Evolutionary conservation across 2,329 filamentous ascomycete genomes (phyloP).

Genomic region (Xylaria digitata): DNA sequence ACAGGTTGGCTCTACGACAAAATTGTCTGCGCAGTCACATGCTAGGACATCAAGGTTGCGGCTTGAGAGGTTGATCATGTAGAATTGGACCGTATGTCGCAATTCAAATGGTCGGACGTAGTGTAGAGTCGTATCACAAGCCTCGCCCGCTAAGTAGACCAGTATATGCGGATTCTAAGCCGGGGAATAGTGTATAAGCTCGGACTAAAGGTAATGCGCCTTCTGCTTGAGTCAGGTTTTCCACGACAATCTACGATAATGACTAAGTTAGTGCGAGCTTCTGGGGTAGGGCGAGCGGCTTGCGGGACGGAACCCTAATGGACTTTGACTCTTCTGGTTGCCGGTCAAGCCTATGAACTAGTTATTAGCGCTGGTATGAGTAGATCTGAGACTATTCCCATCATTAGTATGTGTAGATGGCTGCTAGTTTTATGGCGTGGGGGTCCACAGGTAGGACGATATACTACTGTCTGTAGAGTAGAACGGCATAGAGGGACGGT

Average conservation of each 20-base stretch:
- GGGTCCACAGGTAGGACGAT: no score
- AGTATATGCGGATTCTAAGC: slow-evolving; percentile 8
- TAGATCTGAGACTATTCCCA: background rate
- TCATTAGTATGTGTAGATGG: background rate
- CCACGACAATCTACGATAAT: background rate
- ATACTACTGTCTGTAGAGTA: no score
- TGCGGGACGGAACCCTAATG: slow-evolving; percentile 3
- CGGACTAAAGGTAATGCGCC: background rate
- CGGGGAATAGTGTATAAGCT: background rate
- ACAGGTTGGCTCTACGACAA: background rate
- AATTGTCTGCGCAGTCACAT: background rate
- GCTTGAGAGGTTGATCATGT: background rate
- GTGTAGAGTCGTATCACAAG: background rate
- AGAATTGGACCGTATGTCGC: background rate
- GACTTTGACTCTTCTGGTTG: background rate
- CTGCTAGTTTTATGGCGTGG: background rate
- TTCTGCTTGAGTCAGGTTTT: slow-evolving; percentile 12
- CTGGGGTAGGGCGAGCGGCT: slow-evolving; percentile 1
- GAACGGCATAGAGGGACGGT: no score
- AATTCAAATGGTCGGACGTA: background rate
- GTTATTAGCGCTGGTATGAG: background rate
- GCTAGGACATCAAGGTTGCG: background rate
- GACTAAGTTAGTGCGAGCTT: background rate
- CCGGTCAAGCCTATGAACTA: slow-evolving; percentile 2
- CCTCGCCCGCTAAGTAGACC: background rate